Evolutionary conservation across 2,329 filamentous ascomycete species (phyloP).

Genomic region (Neoscytalidium dimidiatum): DNA sequence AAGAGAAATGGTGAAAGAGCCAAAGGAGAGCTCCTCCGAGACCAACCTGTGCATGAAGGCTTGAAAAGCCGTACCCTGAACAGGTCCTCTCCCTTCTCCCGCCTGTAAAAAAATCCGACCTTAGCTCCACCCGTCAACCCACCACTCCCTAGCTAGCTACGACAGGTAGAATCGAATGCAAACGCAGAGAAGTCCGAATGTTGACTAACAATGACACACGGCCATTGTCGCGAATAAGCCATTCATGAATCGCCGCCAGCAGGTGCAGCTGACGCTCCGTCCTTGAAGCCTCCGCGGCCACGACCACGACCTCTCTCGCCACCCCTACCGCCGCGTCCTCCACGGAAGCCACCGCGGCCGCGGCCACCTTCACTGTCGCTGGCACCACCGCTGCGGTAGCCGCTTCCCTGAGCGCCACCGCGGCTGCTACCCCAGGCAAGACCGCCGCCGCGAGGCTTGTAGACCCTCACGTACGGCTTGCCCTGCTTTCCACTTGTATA

Average conservation of each 20-base stretch:
- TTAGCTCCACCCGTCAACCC: conserved; percentile 6
- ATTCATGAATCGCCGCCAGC: conserved; percentile 15
- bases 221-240: background rate
- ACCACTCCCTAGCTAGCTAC: conserved; percentile 18
- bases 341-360: conserved; percentile 48
- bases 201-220: background rate
- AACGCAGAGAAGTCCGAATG: conserved; percentile 10
- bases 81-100: conserved; percentile 1
- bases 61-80: conserved; percentile 10
- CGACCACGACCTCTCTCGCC: conserved; percentile 30
- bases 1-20: conserved; percentile 12
- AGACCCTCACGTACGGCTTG: conserved; percentile 81
- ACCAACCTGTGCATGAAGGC: conserved; percentile 8
- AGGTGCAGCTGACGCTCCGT: conserved; percentile 4
- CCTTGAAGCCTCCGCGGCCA: conserved; percentile 28
- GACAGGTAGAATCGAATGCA: conserved; percentile 16
- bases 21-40: conserved; percentile 16
- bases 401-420: conserved; percentile 65
- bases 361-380: conserved; percentile 74
- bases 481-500: conserved; percentile 74
- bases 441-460: conserved; percentile 61
- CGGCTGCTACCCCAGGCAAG: conserved; percentile 64
- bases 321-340: conserved; percentile 54
- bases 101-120: conserved; percentile 6
- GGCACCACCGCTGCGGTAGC: conserved; percentile 82